Base-by-base conservation (phyloP, 2,329 filamentous ascomycete species). In the Colletotrichum tanaceti region DNA sequence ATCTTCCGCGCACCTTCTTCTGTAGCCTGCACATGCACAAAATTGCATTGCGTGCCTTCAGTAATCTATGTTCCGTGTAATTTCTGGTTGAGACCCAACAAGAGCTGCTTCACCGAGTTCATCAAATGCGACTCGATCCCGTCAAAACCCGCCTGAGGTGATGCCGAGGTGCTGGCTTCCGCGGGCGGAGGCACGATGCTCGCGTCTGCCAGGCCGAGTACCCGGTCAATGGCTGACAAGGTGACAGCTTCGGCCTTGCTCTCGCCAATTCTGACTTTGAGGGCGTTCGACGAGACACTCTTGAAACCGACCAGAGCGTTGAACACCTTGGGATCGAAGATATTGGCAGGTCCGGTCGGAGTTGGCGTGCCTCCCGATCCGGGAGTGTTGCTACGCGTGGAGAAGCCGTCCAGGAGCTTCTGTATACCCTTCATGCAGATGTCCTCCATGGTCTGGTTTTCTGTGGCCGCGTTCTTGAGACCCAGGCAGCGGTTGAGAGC, bases 401-500 rank as follows among this genome's bases (percentile, higher is more conserved):
- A 73, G 68, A 82, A 83, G n/a, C 84, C 83, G 4, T 80, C 78
- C 22, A 83, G 77, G 47, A 86, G 78, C 46, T 80, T 77, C 28
- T 76, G 73, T 47, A 83, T 79, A 35, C 80, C 80, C 68, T 79
- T 81, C 58, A 83, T 82, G 52, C 81, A 82, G 44, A 85, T 83
- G 38, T 77, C 75, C 70, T 86, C 85, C 74, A 86, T 79, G 66
- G 79, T 78, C 44, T 84, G 80, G 61, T 82, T 81, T 49, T 81
- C 82, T 0, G 81, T 82, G 7, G 79, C 78, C 49, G 79, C 77
- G 28, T 78, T 79, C 69, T 85, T 81, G 54, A 87, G 79, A 0
- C 84, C 84, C 11, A 86, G 75, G 52, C 81, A 83, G 32, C 84
- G 83, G 70, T 86, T 86, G 70, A 87, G 77, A 14, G 85, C 85